Percentiles rank a stretch among this genome's conserved stretches.
These are phyloP conservation scores for Strigomonas culicis DNA, from an alignment of 208 protist genomes.

Conservation along the genomic window DNA sequence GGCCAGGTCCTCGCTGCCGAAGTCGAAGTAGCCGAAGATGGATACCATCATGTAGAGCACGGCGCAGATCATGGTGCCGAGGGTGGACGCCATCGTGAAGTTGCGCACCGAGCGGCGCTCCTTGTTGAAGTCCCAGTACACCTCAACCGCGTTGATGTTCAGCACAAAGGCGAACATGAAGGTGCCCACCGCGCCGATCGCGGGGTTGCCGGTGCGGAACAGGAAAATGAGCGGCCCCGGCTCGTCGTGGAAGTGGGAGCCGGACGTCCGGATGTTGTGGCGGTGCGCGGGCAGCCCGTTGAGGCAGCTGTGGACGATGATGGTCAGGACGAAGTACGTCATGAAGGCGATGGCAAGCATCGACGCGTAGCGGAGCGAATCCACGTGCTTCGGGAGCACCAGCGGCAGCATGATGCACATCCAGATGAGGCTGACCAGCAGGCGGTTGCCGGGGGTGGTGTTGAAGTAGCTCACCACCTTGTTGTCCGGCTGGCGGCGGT, in stretches of 20 bases:
- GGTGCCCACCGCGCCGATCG: slow-evolving; percentile 27
- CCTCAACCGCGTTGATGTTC: slow-evolving; percentile 50
- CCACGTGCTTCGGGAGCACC: slow-evolving; percentile 50
- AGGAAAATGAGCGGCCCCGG: slow-evolving; percentile 28
- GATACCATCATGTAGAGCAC: slow-evolving; percentile 44
- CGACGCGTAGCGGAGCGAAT: slow-evolving; percentile 61
- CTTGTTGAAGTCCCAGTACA: slow-evolving; percentile 30
- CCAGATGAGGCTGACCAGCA: slow-evolving; percentile 40
- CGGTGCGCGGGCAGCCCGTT: slow-evolving; percentile 21
- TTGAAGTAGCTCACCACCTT: slow-evolving; percentile 25
- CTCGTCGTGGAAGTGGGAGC: slow-evolving; percentile 9
- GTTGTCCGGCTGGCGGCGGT: slow-evolving; percentile 20
- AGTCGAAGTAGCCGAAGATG: slow-evolving; percentile 70
- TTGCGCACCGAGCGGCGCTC: slow-evolving; percentile 18
- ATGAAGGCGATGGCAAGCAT: slow-evolving; percentile 44
- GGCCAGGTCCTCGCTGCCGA: slow-evolving; percentile 26
- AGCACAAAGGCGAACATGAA: slow-evolving; percentile 67
- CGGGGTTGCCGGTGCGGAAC: slow-evolving; percentile 40
- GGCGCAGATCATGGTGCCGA: slow-evolving; percentile 49
- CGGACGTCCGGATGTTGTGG: slow-evolving; percentile 17
- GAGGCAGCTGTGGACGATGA: slow-evolving; percentile 34
- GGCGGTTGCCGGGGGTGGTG: slow-evolving; percentile 19
- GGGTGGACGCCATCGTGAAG: slow-evolving; percentile 32
- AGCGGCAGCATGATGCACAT: slow-evolving; percentile 48
- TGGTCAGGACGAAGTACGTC: slow-evolving; percentile 39